A percentile compares a stretch with the other conserved stretches of the same genome.
phyloP scores from a whole-genome alignment of 1,139 yeast genomes.

The Tardiomyces digboiensis region DNA sequence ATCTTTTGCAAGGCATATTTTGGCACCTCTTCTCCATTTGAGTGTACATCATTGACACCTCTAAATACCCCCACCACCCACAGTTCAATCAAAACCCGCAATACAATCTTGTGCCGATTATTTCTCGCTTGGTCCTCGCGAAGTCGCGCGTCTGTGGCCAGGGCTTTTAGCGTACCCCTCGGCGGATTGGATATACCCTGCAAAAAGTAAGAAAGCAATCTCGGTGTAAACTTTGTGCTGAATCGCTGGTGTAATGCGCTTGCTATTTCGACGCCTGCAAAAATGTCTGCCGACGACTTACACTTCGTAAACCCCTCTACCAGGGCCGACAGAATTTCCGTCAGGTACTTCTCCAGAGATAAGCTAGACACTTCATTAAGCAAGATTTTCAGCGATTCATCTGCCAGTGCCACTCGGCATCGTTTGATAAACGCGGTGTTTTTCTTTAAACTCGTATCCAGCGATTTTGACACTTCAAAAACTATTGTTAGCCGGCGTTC shows the following conservation, averaged over 20 bases:
- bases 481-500: background rate
- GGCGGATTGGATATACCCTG: conserved; percentile 36
- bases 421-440: conserved; percentile 77
- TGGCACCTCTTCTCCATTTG: conserved; percentile 30
- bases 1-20: conserved; percentile 27
- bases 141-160: conserved; percentile 25
- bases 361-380: conserved; percentile 53
- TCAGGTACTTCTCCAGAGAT: conserved; percentile 65
- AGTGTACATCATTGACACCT: background rate
- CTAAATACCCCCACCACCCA: conserved; percentile 27
- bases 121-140: conserved; percentile 38
- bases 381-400: conserved; percentile 38
- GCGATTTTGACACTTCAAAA: conserved; percentile 13
- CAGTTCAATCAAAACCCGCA: conserved; percentile 54
- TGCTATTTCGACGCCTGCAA: conserved; percentile 56
- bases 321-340: conserved; percentile 58
- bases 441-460: conserved; percentile 76
- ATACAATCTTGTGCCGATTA: conserved; percentile 38
- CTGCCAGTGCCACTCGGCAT: conserved; percentile 46
- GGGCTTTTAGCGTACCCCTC: conserved; percentile 20
- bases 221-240: conserved; percentile 41
- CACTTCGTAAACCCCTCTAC: conserved; percentile 54
- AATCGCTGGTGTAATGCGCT: conserved; percentile 78
- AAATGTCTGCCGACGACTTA: conserved; percentile 47
- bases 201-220: conserved; percentile 40